Evolutionary conservation across 768 basidiomycete genomes (phyloP).

Genomic region (Pleurotus tuoliensis): DNA sequence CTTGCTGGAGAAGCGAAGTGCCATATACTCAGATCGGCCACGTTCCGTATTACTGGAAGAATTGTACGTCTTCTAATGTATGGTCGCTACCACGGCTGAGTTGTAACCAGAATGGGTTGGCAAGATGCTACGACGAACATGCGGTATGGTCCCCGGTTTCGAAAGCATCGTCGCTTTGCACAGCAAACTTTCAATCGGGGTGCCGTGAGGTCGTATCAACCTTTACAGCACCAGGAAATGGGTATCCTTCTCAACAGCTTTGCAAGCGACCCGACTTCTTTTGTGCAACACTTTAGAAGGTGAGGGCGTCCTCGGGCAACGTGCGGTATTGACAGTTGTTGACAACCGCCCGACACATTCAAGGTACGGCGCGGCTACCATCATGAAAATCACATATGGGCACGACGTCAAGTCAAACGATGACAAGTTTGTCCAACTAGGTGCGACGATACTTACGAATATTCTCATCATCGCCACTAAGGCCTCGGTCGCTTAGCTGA

Average conservation of each 20-base stretch:
- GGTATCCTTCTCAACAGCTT: constrained; percentile 37
- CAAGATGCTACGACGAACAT: constrained; percentile 4
- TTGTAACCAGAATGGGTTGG: constrained; percentile 3
- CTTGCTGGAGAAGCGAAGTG: constrained; percentile 49
- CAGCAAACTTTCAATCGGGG: constrained; percentile 45
- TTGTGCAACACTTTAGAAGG: constrained; percentile 42
- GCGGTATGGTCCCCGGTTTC: constrained; percentile 38
- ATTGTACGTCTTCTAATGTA: constrained; percentile 28
- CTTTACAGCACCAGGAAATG: constrained; percentile 40
- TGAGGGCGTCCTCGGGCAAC: constrained; percentile 9
- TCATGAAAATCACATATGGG: constrained; percentile 47
- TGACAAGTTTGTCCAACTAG: constrained; percentile 39
- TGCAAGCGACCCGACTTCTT: constrained; percentile 32
- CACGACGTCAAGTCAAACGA: constrained; percentile 39
- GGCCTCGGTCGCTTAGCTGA: constrained; percentile 28
- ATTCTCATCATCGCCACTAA: too few species aligned
- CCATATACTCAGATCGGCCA: constrained; percentile 52
- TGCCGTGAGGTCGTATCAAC: constrained; percentile 32
- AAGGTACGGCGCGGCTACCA: constrained; percentile 45
- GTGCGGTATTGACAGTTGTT: neutral
- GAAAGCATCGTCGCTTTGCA: constrained; percentile 49
- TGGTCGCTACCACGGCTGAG: neutral
- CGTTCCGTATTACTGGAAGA: constrained; percentile 45
- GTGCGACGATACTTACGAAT: constrained; percentile 19
- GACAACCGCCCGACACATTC: neutral